These are phyloP conservation scores for Patellifolia procumbens DNA, from an alignment of 179 eudicot species.

Conservation along the genomic window DNA sequence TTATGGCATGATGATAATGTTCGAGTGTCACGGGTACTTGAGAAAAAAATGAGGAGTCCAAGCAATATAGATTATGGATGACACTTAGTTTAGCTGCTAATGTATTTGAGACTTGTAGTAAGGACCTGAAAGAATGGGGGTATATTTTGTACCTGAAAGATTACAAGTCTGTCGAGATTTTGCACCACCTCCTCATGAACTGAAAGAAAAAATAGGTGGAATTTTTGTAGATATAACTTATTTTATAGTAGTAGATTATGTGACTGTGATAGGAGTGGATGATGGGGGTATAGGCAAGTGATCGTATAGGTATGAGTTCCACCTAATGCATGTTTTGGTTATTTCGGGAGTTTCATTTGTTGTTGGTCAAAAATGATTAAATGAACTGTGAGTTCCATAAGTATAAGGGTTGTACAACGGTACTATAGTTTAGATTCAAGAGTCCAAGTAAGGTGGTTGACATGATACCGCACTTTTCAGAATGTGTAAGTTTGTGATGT, in stretches of 20 bases:
- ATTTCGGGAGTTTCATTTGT: not conserved
- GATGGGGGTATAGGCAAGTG: not conserved
- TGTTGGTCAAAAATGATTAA: not conserved
- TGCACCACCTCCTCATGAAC: not conserved
- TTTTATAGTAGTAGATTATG: not conserved
- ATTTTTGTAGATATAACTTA: not conserved
- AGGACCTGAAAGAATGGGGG: too few species aligned
- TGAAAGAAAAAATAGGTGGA: not conserved
- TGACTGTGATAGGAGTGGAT: not conserved
- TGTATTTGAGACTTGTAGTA: not conserved
- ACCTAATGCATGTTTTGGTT: not conserved
- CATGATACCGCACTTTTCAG: not conserved
- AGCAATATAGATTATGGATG: too few species aligned
- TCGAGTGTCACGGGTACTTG: too few species aligned
- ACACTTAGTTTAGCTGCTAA: not conserved
- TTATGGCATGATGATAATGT: constrained; percentile 5
- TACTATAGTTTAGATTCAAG: not conserved
- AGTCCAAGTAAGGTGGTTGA: not conserved
- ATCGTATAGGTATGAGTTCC: not conserved
- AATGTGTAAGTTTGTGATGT: not conserved
- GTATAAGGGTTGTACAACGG: not conserved
- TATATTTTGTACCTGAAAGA: too few species aligned
- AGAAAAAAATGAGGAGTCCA: too few species aligned
- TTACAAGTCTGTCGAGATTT: not conserved
- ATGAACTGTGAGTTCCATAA: not conserved